Percentiles rank a stretch among this genome's conserved stretches.
Evolutionary conservation across 1,284 basidiomycete species (phyloP).

Genomic region (Rhizopogon parksii): DNA sequence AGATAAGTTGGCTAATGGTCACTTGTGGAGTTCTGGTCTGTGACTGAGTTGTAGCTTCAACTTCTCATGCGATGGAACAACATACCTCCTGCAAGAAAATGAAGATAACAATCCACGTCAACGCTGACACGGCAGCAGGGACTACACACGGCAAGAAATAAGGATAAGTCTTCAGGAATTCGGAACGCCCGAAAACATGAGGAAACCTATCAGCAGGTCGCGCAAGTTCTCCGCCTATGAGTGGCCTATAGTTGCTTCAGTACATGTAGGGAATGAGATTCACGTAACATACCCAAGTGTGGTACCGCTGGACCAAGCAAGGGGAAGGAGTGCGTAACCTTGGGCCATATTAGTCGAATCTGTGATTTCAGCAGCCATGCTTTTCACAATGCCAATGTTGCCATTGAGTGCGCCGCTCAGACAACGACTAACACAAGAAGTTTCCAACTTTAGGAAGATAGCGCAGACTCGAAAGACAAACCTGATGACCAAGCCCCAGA

Average conservation of each 20-base stretch:
- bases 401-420: slow-evolving; percentile 37
- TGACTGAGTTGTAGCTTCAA: not conserved
- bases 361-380: slow-evolving; percentile 30
- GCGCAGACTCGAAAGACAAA: slow-evolving; percentile 11
- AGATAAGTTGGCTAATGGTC: not conserved
- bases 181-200: slow-evolving; percentile 36
- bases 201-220: slow-evolving; percentile 56
- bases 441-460: not conserved
- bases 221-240: slow-evolving; percentile 56
- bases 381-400: slow-evolving; percentile 43
- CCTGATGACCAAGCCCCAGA: slow-evolving; percentile 51
- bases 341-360: slow-evolving; percentile 31
- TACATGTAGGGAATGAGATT: not conserved
- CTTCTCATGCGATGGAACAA: not conserved
- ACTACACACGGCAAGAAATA: slow-evolving; percentile 63
- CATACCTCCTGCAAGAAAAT: slow-evolving; percentile 53
- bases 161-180: slow-evolving; percentile 53
- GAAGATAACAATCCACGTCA: slow-evolving; percentile 40
- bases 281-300: slow-evolving; percentile 34
- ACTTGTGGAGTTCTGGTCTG: not conserved
- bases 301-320: slow-evolving; percentile 38
- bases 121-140: slow-evolving; percentile 40
- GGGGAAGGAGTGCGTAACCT: slow-evolving; percentile 36
- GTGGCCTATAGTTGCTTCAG: slow-evolving; percentile 34
- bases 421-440: slow-evolving; percentile 22